Evolutionary conservation across 352 stramenopile species (phyloP), one percentile per base, ranked within the genome.

Genomic region (Sclerospora graminicola): DNA sequence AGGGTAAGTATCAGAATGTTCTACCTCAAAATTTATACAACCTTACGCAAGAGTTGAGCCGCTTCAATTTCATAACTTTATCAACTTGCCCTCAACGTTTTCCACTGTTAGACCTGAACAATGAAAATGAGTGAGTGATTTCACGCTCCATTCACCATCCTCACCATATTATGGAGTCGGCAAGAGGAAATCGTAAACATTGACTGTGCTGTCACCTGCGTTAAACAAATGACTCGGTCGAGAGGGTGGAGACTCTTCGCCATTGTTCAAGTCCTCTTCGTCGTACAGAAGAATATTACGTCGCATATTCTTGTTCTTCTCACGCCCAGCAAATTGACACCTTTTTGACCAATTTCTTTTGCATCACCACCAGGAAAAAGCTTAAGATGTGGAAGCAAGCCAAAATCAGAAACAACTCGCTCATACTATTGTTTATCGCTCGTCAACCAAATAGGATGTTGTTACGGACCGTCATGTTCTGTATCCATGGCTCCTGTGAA

Each of bases 271-370:
- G 18, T 65, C 52, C 4, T 68, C 54, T 51, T 70, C 63, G 34
- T 78, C 68, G 27, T 69, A 73, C 14, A 81, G 48, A 41, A 54
- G 51, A 35, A 81, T 69, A 15, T 49, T 69, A 16, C 51, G 54
- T 7, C 54, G 54, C 38, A 48, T 33, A 15, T 73, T 73, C 31
- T 82, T 82, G 43, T 70, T 66, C 43, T 79, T 81, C 52, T 86
- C 14, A 86, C 58, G 18, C 74, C 70, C 29, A 52, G 24, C 4
- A 57, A 72, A 33, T 82, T n/a, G n/a, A n/a, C n/a, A n/a, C n/a
- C n/a, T n/a, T n/a, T n/a, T n/a, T n/a, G n/a, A n/a, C n/a, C n/a
- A 42, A 98, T 98, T 60, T 97, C 89, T 2, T 88, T 97, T 42
- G 48, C 29, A 48, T 98, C 91, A 5, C 90, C 89, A 9, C 31